Conservation (phyloP, 2,329 filamentous ascomycete genomes). For the Aspergillus aculeatus region DNA sequence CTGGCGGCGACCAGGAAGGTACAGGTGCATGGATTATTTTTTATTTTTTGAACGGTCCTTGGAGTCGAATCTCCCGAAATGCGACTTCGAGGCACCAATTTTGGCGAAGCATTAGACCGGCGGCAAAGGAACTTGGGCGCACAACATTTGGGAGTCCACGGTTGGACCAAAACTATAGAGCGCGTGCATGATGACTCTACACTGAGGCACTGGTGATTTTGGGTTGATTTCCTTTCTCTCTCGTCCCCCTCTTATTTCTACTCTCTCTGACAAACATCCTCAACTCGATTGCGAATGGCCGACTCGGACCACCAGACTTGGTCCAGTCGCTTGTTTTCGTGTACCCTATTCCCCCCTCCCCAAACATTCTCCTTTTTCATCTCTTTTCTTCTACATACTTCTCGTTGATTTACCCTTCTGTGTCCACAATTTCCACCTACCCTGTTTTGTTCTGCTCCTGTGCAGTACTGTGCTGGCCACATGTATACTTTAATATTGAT, state of each 20-base stretch:
- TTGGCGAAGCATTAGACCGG: conserved; percentile 17
- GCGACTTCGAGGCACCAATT: conserved; percentile 7
- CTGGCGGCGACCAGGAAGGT: conserved; percentile 22
- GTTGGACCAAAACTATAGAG: conserved; percentile 24
- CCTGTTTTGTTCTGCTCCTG: conserved; percentile 16
- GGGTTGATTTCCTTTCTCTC: conserved; percentile 22
- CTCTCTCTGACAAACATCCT: conserved; percentile 20
- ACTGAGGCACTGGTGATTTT: conserved; percentile 27
- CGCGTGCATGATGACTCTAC: conserved; percentile 23
- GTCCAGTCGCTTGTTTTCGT: background rate
- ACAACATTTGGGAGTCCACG: conserved; percentile 17
- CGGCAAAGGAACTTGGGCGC: conserved; percentile 18
- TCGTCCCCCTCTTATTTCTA: conserved; percentile 40
- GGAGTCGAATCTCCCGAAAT: conserved; percentile 5
- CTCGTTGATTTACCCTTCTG: conserved; percentile 20
- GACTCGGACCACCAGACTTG: background rate
- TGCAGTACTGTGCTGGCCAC: conserved; percentile 40
- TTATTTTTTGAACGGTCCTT: conserved; percentile 9
- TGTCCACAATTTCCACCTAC: conserved; percentile 20
- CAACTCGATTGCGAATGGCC: background rate
- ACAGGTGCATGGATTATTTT: conserved; percentile 23
- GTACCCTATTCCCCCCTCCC: conserved; percentile 23
- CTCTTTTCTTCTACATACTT: conserved; percentile 17
- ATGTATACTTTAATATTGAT: conserved; percentile 40
- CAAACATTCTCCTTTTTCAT: conserved; percentile 18